Base-by-base conservation (phyloP, 2,329 filamentous ascomycete genomes). In the Graphiopsis chlorocephala region DNA sequence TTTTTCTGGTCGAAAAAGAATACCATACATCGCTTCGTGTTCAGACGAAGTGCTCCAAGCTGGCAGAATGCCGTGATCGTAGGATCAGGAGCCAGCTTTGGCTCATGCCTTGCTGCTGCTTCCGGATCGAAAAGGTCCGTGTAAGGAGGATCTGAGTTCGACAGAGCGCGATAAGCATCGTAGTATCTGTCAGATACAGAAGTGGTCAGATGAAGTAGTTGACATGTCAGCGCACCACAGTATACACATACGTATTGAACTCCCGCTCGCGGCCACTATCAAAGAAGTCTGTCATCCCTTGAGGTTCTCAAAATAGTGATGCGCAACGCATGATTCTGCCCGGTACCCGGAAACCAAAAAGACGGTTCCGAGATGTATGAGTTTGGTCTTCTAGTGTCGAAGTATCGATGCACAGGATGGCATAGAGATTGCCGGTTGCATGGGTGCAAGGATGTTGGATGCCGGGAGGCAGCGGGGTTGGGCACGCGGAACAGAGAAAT, bases 21-120 rank as follows among this genome's bases (percentile, higher is more conserved):
- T 3, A 86, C 78, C 78, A 85, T 82, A 28, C 78, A 78, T 33
- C 84, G 79, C 65, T 80, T 78, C 38, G 79, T 78, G 15, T 79
- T 76, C 53, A 85, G 75, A 0, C 82, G 76, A 60, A 85, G 76
- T 11, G 83, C 78, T 25, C 81, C 83, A 28, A 86, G 75, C 70
- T 86, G 84, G 12, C 83, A 77, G 67, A 82, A 81, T 1, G 80
- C 78, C 2, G 79, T 80, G 20, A 85, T 75, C 26, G 79, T 81
- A 25, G 66, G 66, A 60, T 76, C 74, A 1, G 73, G 73, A 74
- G 0, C 82, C 76, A 64, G 84, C 31, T 69, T 65, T 15, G 73
- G 71, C 64, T 61, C 58, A 64, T 75, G 73, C n/a, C 61, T 58
- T 42, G 67, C 65, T 35, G 69, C 69, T n/a, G 72, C 66, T 12